phyloP scores from a whole-genome alignment of 1,139 yeast genomes.

The Candida buenavistaensis region DNA sequence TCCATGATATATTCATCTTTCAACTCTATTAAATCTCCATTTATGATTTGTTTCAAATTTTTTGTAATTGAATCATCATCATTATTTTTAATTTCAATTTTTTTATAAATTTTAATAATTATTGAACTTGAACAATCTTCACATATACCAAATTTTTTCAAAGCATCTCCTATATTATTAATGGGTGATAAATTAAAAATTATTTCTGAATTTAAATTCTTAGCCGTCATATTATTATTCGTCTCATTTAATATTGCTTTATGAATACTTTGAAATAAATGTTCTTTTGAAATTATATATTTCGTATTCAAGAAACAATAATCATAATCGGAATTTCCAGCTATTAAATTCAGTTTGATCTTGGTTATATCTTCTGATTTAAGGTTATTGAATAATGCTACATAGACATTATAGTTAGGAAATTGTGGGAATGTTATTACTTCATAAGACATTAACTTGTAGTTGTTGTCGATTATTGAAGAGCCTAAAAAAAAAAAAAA shows the following conservation, averaged over 20 bases:
- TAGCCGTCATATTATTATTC: conserved; percentile 34
- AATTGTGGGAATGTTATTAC: conserved; percentile 33
- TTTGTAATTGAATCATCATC: conserved; percentile 5
- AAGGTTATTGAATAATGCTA: conserved; percentile 26
- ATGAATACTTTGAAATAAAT: conserved; percentile 33
- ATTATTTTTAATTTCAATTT: conserved; percentile 18
- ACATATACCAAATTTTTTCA: conserved; percentile 43
- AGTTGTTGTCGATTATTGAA: no score
- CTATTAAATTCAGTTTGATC: conserved; percentile 31
- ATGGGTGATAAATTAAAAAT: conserved; percentile 43
- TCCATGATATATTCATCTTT: conserved; percentile 25
- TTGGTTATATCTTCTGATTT: conserved; percentile 18
- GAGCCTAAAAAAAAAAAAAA: no score
- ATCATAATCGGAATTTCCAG: conserved; percentile 35
- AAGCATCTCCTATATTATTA: conserved; percentile 46
- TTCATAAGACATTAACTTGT: neutral
- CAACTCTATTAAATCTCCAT: conserved; percentile 15
- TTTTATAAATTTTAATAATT: conserved; percentile 30
- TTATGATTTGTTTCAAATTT: conserved; percentile 13
- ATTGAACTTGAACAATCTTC: conserved; percentile 27
- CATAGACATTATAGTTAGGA: conserved; percentile 25
- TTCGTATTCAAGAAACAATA: conserved; percentile 41
- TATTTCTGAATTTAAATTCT: conserved; percentile 43
- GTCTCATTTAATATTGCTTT: conserved; percentile 32
- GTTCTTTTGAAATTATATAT: conserved; percentile 39